Base-by-base conservation (phyloP, 495 filamentous ascomycete genomes). In the Tetracladium setigerum region DNA sequence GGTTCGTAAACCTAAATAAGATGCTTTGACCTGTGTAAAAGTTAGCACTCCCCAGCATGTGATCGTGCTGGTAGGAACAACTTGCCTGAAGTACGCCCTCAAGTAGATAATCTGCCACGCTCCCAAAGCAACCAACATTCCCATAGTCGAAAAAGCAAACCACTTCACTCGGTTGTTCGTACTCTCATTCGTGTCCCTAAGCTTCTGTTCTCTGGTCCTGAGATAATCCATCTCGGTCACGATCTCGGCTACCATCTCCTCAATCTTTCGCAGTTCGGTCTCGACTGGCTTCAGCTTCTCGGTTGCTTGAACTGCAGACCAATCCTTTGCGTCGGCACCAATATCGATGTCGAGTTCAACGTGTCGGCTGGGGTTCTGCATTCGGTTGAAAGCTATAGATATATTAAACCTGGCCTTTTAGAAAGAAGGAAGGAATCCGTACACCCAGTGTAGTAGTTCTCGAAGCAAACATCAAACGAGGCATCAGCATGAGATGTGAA, bases 241-340 rank as follows among this genome's bases (percentile, higher is more conserved):
- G 54, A 94, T 79, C 60, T 95, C 87, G 22, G 68, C 67, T 32
- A 90, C 83, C 63, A 91, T 74, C 70, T 94, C 87, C 65, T 91
- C 88, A 57, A 97, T 87, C 46, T 91, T 84, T 50, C 91, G 82
- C 61, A 98, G 79, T 62, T 98, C 92, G 17, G 89, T 89, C 74
- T 98, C 92, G 55, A 95, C 77, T 41, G 92, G 92, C 77, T 95
- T 95, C 47, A 98, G 79, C 76, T 97, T 98, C 80, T 98, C 92
- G 55, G 83, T 82, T 41, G 85, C 87, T 68, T 97, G 94, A 61
- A 97, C 90, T 54, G 86, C 89, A 44, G 84, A 88, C 92, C 92
- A 98, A 72, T 98, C 92, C 64, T 92, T 91, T 46, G 92, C 92
- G 59, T 98, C 92, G 68, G 92, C 92, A 51, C 92, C 92, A 58